Evolutionary conservation across 2,329 filamentous ascomycete genomes (phyloP).

Genomic region (Graphilbum sp.): DNA sequence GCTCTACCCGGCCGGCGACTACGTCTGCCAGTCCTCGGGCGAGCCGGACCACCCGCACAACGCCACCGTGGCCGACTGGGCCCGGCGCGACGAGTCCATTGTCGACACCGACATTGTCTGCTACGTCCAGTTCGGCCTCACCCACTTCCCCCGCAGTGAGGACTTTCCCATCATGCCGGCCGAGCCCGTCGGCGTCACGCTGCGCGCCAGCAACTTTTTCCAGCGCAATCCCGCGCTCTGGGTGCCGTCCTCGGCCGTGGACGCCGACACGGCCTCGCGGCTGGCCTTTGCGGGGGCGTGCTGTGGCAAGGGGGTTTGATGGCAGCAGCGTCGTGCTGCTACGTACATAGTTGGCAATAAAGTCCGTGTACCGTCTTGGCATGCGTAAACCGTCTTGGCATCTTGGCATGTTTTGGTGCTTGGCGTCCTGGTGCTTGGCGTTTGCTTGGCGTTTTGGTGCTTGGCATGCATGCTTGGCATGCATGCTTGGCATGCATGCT

Average conservation of each 20-base stretch:
- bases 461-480: too few species aligned
- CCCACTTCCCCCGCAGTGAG: slow-evolving; percentile 76
- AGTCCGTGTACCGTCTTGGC: too few species aligned
- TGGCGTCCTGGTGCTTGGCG: too few species aligned
- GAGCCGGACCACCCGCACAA: slow-evolving; percentile 46
- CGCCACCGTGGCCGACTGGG: slow-evolving; percentile 58
- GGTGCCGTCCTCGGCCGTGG: slow-evolving; percentile 46
- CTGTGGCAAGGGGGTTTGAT: too few species aligned
- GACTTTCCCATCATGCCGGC: slow-evolving; percentile 88
- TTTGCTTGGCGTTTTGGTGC: too few species aligned
- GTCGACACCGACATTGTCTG: slow-evolving; percentile 76
- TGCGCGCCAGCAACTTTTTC: slow-evolving; percentile 74
- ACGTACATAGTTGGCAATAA: too few species aligned
- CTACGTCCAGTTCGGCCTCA: slow-evolving; percentile 79
- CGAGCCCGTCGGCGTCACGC: slow-evolving; percentile 66
- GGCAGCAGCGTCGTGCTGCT: too few species aligned
- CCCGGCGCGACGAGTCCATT: slow-evolving; percentile 48
- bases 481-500: too few species aligned
- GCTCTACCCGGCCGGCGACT: slow-evolving; percentile 69
- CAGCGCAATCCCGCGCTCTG: slow-evolving; percentile 63
- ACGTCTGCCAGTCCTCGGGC: slow-evolving; percentile 76
- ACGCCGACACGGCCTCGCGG: slow-evolving; percentile 7
- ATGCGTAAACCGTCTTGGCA: too few species aligned
- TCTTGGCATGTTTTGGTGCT: too few species aligned
- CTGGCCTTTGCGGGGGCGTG: too few species aligned